These are phyloP conservation scores for Cystobasidium sp. DNA, from an alignment of 1,284 basidiomycete species.

Conservation along the genomic window DNA sequence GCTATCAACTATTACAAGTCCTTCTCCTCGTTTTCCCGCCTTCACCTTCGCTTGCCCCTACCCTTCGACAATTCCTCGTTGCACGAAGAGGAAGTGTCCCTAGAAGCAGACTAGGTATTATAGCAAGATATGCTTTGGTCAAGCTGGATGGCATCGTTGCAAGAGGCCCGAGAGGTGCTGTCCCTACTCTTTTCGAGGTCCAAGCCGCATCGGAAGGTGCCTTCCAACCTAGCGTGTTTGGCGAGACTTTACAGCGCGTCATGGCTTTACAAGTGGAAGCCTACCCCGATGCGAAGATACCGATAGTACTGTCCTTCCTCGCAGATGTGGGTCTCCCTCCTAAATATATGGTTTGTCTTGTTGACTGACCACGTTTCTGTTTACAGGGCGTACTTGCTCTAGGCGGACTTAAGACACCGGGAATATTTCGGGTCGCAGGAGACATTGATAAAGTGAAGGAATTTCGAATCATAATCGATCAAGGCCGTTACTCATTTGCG, in stretches of 20 bases:
- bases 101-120: constrained; percentile 77
- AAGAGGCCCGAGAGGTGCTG: constrained; percentile 80
- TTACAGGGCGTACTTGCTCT: constrained; percentile 77
- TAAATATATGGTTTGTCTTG: not conserved
- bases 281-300: constrained; percentile 80
- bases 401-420: constrained; percentile 79
- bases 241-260: constrained; percentile 80
- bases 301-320: constrained; percentile 88
- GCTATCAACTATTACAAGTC: constrained; percentile 89
- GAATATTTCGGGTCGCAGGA: constrained; percentile 87
- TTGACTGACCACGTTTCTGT: too few relatives aligned
- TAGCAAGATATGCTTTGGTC: constrained; percentile 82
- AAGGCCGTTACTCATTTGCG: constrained; percentile 81
- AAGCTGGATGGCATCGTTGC: constrained; percentile 72
- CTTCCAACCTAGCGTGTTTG: constrained; percentile 90
- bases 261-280: constrained; percentile 79
- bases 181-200: constrained; percentile 77
- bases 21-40: constrained; percentile 84
- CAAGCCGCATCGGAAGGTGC: constrained; percentile 87
- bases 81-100: constrained; percentile 68
- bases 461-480: constrained; percentile 82
- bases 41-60: constrained; percentile 83
- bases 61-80: constrained; percentile 72
- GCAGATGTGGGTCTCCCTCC: constrained; percentile 59
- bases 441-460: constrained; percentile 82